phyloP scores from a whole-genome alignment of 768 basidiomycete genomes.

The Suillus bovinus region DNA sequence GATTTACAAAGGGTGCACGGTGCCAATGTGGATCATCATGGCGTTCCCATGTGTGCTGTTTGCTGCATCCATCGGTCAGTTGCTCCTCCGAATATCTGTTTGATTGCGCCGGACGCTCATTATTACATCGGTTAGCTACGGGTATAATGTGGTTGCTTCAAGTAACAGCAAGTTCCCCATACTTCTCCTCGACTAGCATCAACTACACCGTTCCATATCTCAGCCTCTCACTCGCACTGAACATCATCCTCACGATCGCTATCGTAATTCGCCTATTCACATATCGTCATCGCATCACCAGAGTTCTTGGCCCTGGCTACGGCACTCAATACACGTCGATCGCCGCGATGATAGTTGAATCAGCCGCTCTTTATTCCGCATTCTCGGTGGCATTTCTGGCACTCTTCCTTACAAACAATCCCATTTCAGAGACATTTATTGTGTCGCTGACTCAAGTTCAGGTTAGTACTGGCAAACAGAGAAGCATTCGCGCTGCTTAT shows the following conservation, averaged over 20 bases:
- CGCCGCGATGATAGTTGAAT: conserved; percentile 38
- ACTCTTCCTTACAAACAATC: conserved; percentile 21
- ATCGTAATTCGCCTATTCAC: conserved; percentile 31
- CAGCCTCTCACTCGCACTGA: conserved; percentile 31
- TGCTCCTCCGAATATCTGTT: not conserved
- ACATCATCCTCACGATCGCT: conserved; percentile 32
- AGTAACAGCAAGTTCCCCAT: not conserved
- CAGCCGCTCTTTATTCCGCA: conserved; percentile 30
- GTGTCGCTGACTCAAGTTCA: conserved; percentile 30
- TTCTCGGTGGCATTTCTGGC: conserved; percentile 32
- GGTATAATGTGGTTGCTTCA: not conserved
- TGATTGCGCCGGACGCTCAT: not conserved
- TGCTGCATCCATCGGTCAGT: not conserved
- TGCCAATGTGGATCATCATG: not conserved
- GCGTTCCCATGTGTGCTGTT: not conserved
- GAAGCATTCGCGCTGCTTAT: not conserved
- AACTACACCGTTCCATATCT: conserved; percentile 26
- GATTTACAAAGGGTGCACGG: not conserved
- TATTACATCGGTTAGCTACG: not conserved
- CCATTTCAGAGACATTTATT: conserved; percentile 31
- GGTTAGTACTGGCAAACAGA: conserved; percentile 15
- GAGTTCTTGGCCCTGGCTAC: conserved; percentile 22
- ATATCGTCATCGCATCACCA: conserved; percentile 15
- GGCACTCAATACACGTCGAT: conserved; percentile 31
- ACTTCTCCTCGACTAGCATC: conserved; percentile 7